Percentiles rank a stretch among this genome's conserved stretches.
phyloP scores from a whole-genome alignment of 805 yeast genomes.

The Teunomyces barrocoloradensis region DNA sequence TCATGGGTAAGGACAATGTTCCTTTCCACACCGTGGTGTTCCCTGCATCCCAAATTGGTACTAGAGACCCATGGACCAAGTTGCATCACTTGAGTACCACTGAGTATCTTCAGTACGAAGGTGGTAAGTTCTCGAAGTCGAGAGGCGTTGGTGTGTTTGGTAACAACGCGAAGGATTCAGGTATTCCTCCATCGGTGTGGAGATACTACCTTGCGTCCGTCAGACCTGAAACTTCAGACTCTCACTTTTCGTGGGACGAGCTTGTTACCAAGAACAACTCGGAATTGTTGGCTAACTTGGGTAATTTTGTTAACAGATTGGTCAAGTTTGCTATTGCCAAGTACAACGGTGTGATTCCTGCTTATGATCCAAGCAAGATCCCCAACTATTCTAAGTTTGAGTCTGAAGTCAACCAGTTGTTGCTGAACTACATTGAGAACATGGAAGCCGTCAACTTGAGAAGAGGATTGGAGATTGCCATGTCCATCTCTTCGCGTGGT shows the following conservation, averaged over 20 bases:
- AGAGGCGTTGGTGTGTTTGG: slow-evolving; percentile 98
- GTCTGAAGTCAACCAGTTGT: slow-evolving; percentile 59
- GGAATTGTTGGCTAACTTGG: slow-evolving; percentile 92
- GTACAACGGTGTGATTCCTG: slow-evolving; percentile 87
- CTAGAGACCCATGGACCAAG: slow-evolving; percentile 85
- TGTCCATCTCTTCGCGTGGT: slow-evolving; percentile 90
- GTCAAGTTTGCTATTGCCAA: slow-evolving; percentile 87
- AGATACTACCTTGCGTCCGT: slow-evolving; percentile 90
- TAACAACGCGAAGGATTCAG: slow-evolving; percentile 92
- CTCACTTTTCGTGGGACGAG: slow-evolving; percentile 97
- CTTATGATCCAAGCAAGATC: slow-evolving; percentile 47
- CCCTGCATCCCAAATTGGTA: slow-evolving; percentile 92
- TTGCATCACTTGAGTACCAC: slow-evolving; percentile 90
- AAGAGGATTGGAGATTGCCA: slow-evolving; percentile 86
- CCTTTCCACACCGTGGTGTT: slow-evolving; percentile 98
- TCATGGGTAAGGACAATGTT: slow-evolving; percentile 99
- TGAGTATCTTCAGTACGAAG: slow-evolving; percentile 95
- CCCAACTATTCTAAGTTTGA: slow-evolving; percentile 46
- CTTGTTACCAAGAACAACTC: slow-evolving; percentile 91
- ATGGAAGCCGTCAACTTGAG: slow-evolving; percentile 81
- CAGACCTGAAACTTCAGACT: slow-evolving; percentile 93
- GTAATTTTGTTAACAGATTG: slow-evolving; percentile 93
- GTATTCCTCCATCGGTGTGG: slow-evolving; percentile 92
- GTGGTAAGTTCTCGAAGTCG: slow-evolving; percentile 97
- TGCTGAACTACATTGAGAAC: slow-evolving; percentile 60